These are phyloP conservation scores for Penicillium sp. DNA, from an alignment of 2,329 filamentous ascomycete genomes.

Conservation along the genomic window DNA sequence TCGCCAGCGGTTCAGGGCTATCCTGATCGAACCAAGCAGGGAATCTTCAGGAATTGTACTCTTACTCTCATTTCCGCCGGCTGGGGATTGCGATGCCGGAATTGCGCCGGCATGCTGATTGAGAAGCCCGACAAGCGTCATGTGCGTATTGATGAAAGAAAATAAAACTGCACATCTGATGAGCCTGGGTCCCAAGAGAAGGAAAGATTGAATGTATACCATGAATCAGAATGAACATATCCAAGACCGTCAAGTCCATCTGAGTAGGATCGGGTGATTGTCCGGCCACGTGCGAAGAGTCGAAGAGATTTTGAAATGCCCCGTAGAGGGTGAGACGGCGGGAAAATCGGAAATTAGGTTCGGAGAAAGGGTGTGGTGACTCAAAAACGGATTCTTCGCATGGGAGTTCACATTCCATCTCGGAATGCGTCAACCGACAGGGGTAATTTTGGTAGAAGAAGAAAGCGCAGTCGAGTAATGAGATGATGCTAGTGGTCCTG, in stretches of 20 bases:
- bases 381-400: constrained; percentile 42
- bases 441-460: constrained; percentile 48
- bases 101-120: constrained; percentile 15
- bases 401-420: constrained; percentile 46
- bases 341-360: constrained; percentile 38
- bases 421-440: constrained; percentile 39
- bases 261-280: constrained; percentile 8
- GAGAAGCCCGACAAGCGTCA: constrained; percentile 36
- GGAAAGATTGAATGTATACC: constrained; percentile 22
- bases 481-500: constrained; percentile 43
- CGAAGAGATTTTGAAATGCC: constrained; percentile 42
- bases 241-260: constrained; percentile 33
- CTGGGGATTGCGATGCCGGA: constrained; percentile 3
- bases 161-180: constrained; percentile 31
- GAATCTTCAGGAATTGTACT: constrained; percentile 30
- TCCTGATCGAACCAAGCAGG: constrained; percentile 31
- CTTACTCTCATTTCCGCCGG: neutral
- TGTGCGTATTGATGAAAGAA: constrained; percentile 42
- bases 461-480: constrained; percentile 45
- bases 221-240: constrained; percentile 46
- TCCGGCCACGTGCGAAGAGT: constrained; percentile 20
- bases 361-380: constrained; percentile 43
- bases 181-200: neutral
- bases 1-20: constrained; percentile 39
- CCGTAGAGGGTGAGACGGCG: constrained; percentile 38